These are phyloP conservation scores for Chrysanthemum lavandulifolium DNA, from an alignment of 129 eudicot species.

Conservation along the genomic window DNA sequence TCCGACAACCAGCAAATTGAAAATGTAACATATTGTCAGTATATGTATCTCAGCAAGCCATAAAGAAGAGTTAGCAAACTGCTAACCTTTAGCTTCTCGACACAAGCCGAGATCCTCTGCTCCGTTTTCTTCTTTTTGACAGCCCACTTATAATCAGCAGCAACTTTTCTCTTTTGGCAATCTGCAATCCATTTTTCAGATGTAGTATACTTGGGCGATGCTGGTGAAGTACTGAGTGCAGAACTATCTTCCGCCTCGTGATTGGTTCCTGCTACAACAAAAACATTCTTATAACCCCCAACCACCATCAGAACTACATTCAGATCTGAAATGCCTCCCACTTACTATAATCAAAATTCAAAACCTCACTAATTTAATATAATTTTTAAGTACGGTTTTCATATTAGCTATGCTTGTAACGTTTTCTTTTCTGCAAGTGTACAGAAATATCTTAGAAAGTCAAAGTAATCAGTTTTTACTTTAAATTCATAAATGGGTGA, in stretches of 20 bases:
- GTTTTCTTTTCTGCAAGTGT: neutral
- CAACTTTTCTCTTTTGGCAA: constrained; percentile 69
- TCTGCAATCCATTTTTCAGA: constrained; percentile 82
- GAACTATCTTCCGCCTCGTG: constrained; percentile 51
- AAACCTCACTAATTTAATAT: neutral
- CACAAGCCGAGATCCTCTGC: constrained; percentile 65
- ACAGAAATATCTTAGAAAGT: neutral
- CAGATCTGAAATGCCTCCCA: constrained; percentile 23
- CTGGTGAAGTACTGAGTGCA: constrained; percentile 35
- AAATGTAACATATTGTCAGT: too few relatives aligned
- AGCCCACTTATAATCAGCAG: constrained; percentile 57
- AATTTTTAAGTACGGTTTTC: neutral
- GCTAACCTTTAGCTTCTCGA: constrained; percentile 80
- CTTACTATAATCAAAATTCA: neutral
- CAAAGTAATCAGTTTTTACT: neutral
- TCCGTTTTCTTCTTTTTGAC: constrained; percentile 76
- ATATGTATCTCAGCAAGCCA: constrained; percentile 1
- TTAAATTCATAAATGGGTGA: neutral
- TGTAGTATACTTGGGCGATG: constrained; percentile 67
- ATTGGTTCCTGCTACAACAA: constrained; percentile 40
- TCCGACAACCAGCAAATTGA: too few relatives aligned
- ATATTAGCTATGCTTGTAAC: constrained; percentile 10
- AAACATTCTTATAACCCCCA: constrained; percentile 16
- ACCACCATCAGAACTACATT: constrained; percentile 20
- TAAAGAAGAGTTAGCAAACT: constrained; percentile 1